phyloP scores from a whole-genome alignment of 257 asterid genomes.

The Solanum verrucosum region DNA sequence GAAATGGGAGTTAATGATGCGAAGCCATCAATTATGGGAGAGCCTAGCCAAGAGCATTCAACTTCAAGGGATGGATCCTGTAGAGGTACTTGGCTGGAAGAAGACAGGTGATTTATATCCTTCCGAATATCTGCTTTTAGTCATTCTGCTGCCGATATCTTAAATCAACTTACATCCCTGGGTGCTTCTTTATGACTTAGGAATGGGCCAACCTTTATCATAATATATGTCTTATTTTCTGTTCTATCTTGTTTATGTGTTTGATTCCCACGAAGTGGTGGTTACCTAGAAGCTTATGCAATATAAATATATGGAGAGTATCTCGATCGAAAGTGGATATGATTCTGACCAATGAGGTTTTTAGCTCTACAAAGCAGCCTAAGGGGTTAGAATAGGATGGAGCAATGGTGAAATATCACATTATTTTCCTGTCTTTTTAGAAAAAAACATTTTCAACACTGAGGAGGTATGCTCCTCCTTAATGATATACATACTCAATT shows the following conservation, averaged over 20 bases:
- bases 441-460: not conserved
- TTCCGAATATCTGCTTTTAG: not conserved
- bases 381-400: not conserved
- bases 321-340: not conserved
- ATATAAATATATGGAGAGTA: not conserved
- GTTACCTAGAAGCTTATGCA: not conserved
- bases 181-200: not conserved
- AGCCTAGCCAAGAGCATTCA: constrained; percentile 46
- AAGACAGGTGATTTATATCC: constrained; percentile 48
- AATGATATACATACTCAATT: not conserved
- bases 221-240: not conserved
- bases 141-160: not conserved
- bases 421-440: not conserved
- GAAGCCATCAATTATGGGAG: constrained; percentile 85
- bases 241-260: not conserved
- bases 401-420: not conserved
- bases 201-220: not conserved
- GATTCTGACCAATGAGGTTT: not conserved
- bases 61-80: constrained; percentile 66
- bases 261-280: not conserved
- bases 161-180: not conserved
- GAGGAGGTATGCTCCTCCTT: not conserved
- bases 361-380: not conserved
- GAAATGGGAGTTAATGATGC: constrained; percentile 72
- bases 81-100: constrained; percentile 75